Percentiles rank a stretch among this genome's conserved stretches.
Conservation (phyloP, 208 protist species). For the Tritrichomonas musculus region DNA sequence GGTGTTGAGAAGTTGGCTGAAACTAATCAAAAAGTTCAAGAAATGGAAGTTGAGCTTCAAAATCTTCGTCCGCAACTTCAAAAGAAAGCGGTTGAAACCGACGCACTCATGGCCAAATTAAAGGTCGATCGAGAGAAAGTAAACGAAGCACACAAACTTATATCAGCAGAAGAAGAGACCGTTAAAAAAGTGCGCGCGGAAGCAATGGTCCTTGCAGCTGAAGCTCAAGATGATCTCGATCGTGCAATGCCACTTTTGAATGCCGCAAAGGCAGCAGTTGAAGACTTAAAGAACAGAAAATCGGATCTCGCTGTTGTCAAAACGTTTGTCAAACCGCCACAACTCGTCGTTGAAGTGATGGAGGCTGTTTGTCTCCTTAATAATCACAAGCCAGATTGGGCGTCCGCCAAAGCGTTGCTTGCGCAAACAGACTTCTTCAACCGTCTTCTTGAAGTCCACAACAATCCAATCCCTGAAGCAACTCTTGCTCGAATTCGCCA, state of each 20-base stretch:
- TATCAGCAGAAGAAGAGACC: constrained; percentile 13
- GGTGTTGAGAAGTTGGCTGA: constrained; percentile 2
- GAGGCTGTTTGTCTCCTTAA: constrained; percentile 31
- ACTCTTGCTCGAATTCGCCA: constrained; percentile 83
- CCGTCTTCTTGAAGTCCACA: constrained; percentile 84
- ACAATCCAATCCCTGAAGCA: constrained; percentile 83
- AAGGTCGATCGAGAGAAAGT: constrained; percentile 19
- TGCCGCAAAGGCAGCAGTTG: not conserved
- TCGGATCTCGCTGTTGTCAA: constrained; percentile 27
- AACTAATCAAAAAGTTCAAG: constrained; percentile 25
- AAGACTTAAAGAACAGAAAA: constrained; percentile 28
- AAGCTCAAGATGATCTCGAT: constrained; percentile 27
- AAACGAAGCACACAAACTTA: constrained; percentile 1
- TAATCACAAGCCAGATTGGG: not conserved
- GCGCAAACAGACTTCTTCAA: constrained; percentile 85
- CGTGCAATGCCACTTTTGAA: not conserved
- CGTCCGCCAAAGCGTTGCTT: constrained; percentile 49
- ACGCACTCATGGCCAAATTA: not conserved
- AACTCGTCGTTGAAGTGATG: constrained; percentile 10
- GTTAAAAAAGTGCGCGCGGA: not conserved
- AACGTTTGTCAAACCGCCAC: constrained; percentile 32
- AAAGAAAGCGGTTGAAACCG: not conserved
- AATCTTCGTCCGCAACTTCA: not conserved
- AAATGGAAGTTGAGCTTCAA: constrained; percentile 19
- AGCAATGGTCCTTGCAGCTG: not conserved